Evolutionary conservation across 345 rosid genomes (phyloP).

Genomic region (Erucastrum elatum): DNA sequence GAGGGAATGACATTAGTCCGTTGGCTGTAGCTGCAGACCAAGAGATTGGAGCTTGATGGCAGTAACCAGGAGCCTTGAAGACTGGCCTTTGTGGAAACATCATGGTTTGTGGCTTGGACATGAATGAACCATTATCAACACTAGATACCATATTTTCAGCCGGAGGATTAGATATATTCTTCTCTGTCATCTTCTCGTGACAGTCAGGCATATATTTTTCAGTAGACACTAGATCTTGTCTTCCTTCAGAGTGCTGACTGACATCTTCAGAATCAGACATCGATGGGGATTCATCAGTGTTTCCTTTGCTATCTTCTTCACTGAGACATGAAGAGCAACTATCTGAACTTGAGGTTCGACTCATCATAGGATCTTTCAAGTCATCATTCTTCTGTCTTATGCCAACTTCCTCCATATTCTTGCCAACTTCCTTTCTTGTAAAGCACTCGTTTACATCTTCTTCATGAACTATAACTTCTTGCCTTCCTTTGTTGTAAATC

Average conservation of each 20-base stretch:
- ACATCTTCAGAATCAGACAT: constrained; percentile 86
- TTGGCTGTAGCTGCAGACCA: constrained; percentile 70
- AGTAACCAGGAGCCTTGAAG: constrained; percentile 74
- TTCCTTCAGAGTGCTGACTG: constrained; percentile 63
- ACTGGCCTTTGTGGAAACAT: constrained; percentile 50
- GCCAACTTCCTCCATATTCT: background rate
- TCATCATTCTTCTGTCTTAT: background rate
- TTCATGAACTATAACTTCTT: constrained; percentile 18
- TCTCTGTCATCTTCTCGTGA: constrained; percentile 39
- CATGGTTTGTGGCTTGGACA: constrained; percentile 45
- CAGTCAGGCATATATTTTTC: constrained; percentile 44
- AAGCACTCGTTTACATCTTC: constrained; percentile 48
- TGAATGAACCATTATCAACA: constrained; percentile 39
- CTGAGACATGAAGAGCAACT: constrained; percentile 87
- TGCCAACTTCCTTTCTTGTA: constrained; percentile 4
- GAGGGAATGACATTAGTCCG: constrained; percentile 59
- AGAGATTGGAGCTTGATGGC: constrained; percentile 72
- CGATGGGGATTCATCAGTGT: constrained; percentile 70
- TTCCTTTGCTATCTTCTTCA: constrained; percentile 77
- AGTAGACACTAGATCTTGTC: constrained; percentile 45
- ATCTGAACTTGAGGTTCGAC: constrained; percentile 70
- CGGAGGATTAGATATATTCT: constrained; percentile 35
- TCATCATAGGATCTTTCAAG: constrained; percentile 42
- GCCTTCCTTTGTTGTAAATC: background rate
- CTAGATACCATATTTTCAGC: constrained; percentile 43